Base-by-base conservation (phyloP, 257 asterid species). In the Scutellaria galericulata region DNA sequence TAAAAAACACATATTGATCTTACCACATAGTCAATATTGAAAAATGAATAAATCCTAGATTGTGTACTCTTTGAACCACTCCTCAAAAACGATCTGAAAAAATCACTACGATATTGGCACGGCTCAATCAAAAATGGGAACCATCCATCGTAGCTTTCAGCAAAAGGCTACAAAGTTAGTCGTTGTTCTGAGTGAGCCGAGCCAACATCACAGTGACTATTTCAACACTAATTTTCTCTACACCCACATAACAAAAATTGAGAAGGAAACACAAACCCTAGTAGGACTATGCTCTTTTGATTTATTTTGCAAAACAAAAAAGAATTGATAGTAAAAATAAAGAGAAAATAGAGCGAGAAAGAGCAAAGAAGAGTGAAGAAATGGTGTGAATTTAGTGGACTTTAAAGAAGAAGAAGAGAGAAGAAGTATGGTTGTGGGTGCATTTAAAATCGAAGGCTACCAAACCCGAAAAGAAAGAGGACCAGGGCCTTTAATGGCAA, bases 101-200 rank as follows among this genome's bases (percentile, higher is more conserved):
- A 59, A 65, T 50, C 82, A 74, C 87, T 83, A 42, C 75, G 89
- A 87, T 87, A 86, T 87, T 87, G 93, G 87, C 87, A 71, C 89
- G 90, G 86, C 88, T 84, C 95, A 88, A 86, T 88, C 91, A 82
- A 39, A 75, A 53, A 50, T 27, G 20, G 39, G 37, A 45, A 7
- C 3, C 15, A 15, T 22, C 57, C 9, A 1, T 54, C 51, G 37
- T 4, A 31, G 37, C 37, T 31, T 31, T 31, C 37, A 31, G 3
- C 3, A 4, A 4, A 4, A 31, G 5, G 37, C 37, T 31, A 39
- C 6, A 27, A 35, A 37, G 13, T 11, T 6, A 37, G 14, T 39
- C 3, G 48, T 12, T 1, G 11, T 31, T 85, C 83, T 80, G 90
- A 85, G 86, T 80, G 89, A 83, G 57, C 83, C 86, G 83, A 81